Base-by-base conservation (phyloP, 768 basidiomycete genomes). In the Pisolithus albus region DNA sequence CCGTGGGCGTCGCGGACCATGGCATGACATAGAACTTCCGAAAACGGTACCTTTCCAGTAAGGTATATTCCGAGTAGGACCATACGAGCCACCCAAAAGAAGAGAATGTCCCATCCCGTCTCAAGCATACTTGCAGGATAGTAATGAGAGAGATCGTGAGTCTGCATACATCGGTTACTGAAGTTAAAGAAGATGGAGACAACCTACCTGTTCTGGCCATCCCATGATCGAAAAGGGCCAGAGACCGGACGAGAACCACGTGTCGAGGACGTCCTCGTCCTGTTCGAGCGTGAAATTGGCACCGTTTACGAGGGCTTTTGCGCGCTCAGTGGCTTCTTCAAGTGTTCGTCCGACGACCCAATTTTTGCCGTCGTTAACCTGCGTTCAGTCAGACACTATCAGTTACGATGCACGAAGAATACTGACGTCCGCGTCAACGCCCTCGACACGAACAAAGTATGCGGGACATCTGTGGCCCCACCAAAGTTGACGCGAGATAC, bases 81-180 rank as follows among this genome's bases (percentile, higher is more conserved):
- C 95, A 98, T 99, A 40, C 96, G 87, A 15, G 96, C 94, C 7
- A 98, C 95, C 96, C 96, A 99, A 81, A 98, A 98, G 79, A 94
- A 94, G n/a, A 99, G 70, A 61, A 98, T 98, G 57, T 98, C 96
- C 95, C 96, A 98, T 43, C 96, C 96, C 0, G 96, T 99, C 72
- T 98, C 96, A 28, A 98, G 81, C 41, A 98, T 59, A n/a, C 84
- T 80, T 2, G 90, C 72, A 0, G 96, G 96, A 68, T 94, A 99
- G 74, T 90, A 98, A 28, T 75, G 73, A 56, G 83, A 67, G 39
- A 91, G 59, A 64, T 98, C 95, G 4, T 71, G 55, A 0, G 92
- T 93, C 90, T 92, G 30, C 15, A 21, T 11, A 34, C 26, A 23
- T 13, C n/a, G 56, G 21, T 52, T 48, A 61, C 38, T 39, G 23